Evolutionary conservation across 202 grass and related monocot genomes (phyloP), one percentile per base, ranked within the genome.

Genomic region (Panicum virgatum): DNA sequence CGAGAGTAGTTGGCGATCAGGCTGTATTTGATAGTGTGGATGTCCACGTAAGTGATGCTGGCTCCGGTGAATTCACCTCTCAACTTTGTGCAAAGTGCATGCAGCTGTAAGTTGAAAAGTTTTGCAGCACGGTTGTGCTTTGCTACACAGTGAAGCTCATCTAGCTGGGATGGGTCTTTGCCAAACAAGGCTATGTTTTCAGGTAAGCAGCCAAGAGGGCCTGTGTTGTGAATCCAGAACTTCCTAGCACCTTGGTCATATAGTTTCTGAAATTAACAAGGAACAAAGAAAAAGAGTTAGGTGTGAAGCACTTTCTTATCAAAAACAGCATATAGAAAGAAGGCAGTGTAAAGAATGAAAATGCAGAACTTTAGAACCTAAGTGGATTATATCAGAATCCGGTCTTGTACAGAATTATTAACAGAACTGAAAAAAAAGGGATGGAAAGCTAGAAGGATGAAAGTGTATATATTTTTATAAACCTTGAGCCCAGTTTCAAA

Each of bases 181-280:
- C 90, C 96, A 51, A 95, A 98, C 67, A 82, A 30, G 48, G 50
- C 92, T 83, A 96, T 82, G 39, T 98, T 98, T 88, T 98, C 87
- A 85, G 96, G 82, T 83, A 98, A 88, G 87, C 96, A 98, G 12
- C 96, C 96, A 0, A 98, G 92, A 76, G 96, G 96, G 61, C 92
- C 92, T 32, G 92, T 98, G 71, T 98, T 98, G 73, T 98, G 96
- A 86, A 98, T 98, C 96, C 96, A 98, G 89, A 98, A 98, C 73
- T 89, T 96, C 78, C 96, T 91, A 25, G 92, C 96, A 91, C 96
- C 96, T 90, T 93, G 83, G 32, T 92, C 85, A 58, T 98, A 93
- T 66, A 98, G 67, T 70, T 90, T 88, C 96, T 98, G 89, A 78
- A 90, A 81, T 44, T 69, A 66, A 38, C 67, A 40, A 42, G 54